Evolutionary conservation across 2,329 filamentous ascomycete species (phyloP), one percentile per base, ranked within the genome.

Genomic region (Neofusicoccum laricinum): DNA sequence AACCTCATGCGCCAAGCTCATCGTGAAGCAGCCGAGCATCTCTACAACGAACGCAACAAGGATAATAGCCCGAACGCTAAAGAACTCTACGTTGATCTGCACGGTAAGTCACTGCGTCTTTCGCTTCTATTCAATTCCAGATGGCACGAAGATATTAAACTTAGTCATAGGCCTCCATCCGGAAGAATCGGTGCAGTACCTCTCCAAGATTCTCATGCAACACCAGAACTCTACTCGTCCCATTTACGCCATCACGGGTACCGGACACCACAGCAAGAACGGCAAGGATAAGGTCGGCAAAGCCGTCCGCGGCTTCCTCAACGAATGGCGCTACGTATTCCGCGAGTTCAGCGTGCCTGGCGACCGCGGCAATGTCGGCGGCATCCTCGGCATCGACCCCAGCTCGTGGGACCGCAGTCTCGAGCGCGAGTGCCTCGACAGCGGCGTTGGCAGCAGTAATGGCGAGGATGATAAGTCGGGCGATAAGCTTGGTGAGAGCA

Each of bases 251-350:
- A 98, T 99, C 75, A 97, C 93, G 1, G 95, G 95, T 49, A 98
- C 94, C 0, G 95, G 94, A 3, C 93, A 98, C 73, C 95, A 99
- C 79, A 96, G 92, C 76, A 98, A 98, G 82, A 97, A 97, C 74
- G 94, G 95, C 71, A 98, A 98, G 77, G 95, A 99, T 78, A 99
- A 99, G 79, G 92, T 99, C 40, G 94, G 94, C 73, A 97, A 96
- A 79, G 93, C 93, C 1, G 89, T 98, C 67, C 89, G 95, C 63
- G 88, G 86, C 69, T 98, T 96, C 80, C 81, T 99, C 63, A 96
- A 94, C 73, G 94, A 98, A 75, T 97, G 93, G 93, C 88, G 92
- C 67, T 99, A 97, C 75, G 90, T 92, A 0, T 99, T 94, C 79
- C 90, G 94, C 63, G 95, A 99, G 78, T 99, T 99, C 78, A 95